Conservation (phyloP, 345 rosid genomes). For the Angophora floribunda region DNA sequence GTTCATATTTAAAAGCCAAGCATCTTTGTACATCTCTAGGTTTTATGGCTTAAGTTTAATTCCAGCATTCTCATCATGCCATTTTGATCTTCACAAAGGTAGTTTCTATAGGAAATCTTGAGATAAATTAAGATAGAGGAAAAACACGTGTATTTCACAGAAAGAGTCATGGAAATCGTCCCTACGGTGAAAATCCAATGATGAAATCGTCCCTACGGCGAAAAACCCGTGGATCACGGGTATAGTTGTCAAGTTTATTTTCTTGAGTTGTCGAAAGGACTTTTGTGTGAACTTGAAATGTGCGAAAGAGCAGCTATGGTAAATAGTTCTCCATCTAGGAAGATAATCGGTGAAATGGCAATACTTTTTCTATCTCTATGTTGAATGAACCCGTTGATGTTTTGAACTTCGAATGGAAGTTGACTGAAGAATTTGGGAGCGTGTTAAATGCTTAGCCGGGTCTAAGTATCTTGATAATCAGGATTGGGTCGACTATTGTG, state of each 20-base stretch:
- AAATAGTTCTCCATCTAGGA: not conserved
- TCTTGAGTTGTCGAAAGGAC: not conserved
- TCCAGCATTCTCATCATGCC: not conserved
- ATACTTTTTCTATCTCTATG: not conserved
- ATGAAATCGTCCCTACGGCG: not conserved
- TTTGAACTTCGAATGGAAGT: not conserved
- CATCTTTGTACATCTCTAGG: not conserved
- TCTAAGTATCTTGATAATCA: not conserved
- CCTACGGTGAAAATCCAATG: not conserved
- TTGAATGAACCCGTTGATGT: not conserved
- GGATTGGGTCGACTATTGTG: not conserved
- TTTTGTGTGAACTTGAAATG: not conserved
- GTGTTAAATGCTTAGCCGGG: not conserved
- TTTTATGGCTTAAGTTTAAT: not conserved
- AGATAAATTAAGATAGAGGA: not conserved
- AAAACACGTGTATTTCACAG: not conserved
- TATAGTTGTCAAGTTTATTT: not conserved
- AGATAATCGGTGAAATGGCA: not conserved
- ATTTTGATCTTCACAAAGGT: not conserved
- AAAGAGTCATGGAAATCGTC: not conserved
- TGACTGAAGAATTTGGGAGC: not conserved
- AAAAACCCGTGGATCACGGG: not conserved
- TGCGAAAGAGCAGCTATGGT: not conserved
- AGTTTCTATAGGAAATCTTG: not conserved
- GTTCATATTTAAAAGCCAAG: not conserved